Percentiles rank a stretch among this genome's conserved stretches.
phyloP scores from a whole-genome alignment of 345 rosid genomes.

The Eucalyptus victrix region DNA sequence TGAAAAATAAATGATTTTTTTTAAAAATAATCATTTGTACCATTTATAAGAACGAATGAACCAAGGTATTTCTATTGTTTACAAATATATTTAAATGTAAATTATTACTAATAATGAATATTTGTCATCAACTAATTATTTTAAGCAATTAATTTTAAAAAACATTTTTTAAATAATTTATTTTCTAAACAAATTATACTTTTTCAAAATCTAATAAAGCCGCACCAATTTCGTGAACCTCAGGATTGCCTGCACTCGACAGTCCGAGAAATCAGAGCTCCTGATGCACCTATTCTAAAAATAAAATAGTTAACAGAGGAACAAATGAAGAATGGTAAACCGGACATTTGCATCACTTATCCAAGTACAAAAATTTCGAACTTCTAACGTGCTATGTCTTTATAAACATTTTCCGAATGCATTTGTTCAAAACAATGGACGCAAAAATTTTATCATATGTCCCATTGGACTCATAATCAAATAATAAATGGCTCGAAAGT shows the following conservation, averaged over 20 bases:
- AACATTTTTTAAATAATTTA: neutral
- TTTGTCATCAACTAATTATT: too few species aligned
- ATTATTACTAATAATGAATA: neutral
- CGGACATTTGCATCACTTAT: neutral
- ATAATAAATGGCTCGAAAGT: neutral
- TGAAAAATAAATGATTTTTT: neutral
- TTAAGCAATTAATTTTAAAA: accelerated
- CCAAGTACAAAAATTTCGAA: too few species aligned
- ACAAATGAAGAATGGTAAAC: neutral
- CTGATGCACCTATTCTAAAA: neutral
- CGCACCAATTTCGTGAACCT: neutral
- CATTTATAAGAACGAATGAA: accelerated
- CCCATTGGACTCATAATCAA: neutral
- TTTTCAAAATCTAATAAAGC: neutral
- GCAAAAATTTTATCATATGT: neutral
- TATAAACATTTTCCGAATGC: neutral
- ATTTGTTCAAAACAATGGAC: neutral
- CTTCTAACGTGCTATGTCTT: too few species aligned
- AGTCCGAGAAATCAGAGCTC: neutral
- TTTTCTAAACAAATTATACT: neutral
- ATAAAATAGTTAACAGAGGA: neutral
- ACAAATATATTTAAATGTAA: neutral
- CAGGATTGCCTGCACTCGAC: neutral
- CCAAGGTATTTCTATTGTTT: accelerated
- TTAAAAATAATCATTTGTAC: accelerated